phyloP scores from a whole-genome alignment of 352 stramenopile species.

The Thalassiosira livingstoniorum region DNA sequence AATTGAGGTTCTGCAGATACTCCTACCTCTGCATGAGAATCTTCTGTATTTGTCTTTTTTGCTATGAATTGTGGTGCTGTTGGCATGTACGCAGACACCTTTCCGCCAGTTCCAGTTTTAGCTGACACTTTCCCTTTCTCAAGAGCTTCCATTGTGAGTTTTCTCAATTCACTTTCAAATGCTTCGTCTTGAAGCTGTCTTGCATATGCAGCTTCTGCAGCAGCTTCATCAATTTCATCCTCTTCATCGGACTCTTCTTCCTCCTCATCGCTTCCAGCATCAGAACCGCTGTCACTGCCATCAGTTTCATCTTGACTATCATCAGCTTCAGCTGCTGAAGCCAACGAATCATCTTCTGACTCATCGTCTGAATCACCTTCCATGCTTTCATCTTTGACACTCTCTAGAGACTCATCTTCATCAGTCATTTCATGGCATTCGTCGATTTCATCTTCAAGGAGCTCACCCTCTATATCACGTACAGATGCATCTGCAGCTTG shows the following conservation, averaged over 20 bases:
- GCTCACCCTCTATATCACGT: constrained; percentile 56
- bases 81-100: constrained; percentile 77
- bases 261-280: constrained; percentile 87
- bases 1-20: constrained; percentile 38
- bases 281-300: constrained; percentile 62
- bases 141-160: constrained; percentile 86
- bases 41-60: constrained; percentile 67
- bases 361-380: constrained; percentile 69
- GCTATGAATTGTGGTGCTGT: constrained; percentile 77
- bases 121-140: constrained; percentile 85
- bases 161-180: constrained; percentile 86
- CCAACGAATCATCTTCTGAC: not conserved
- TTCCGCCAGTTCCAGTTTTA: constrained; percentile 62
- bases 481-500: constrained; percentile 47
- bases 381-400: constrained; percentile 53
- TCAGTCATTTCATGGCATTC: constrained; percentile 78
- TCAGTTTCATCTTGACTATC: constrained; percentile 50
- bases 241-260: constrained; percentile 51
- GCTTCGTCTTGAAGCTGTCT: constrained; percentile 84
- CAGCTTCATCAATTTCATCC: constrained; percentile 67
- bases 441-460: constrained; percentile 77
- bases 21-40: constrained; percentile 10
- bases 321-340: constrained; percentile 20
- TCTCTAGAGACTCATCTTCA: constrained; percentile 62
- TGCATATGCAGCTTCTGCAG: constrained; percentile 75